Evolutionary conservation across 2,329 filamentous ascomycete genomes (phyloP).

Genomic region (Aspergillus pseudoviridinutans): DNA sequence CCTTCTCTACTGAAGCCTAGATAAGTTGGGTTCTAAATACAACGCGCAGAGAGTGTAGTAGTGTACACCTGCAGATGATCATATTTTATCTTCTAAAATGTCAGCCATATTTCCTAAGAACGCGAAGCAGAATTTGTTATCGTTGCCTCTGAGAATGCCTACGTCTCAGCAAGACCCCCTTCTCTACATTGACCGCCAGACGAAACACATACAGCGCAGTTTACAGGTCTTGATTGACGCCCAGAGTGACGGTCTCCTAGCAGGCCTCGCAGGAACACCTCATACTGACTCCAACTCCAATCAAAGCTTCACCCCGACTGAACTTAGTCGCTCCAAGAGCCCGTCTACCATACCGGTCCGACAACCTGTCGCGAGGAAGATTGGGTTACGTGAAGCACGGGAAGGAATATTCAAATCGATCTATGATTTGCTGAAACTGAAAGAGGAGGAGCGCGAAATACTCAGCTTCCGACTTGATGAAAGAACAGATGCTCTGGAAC

Average conservation of each 20-base stretch:
- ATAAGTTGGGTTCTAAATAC: neutral
- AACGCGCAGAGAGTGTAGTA: neutral
- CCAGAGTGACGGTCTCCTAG: constrained; percentile 55
- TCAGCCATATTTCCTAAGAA: constrained; percentile 26
- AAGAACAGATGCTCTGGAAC: constrained; percentile 45
- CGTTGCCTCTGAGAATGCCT: constrained; percentile 29
- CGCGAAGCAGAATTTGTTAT: constrained; percentile 20
- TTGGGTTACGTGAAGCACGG: constrained; percentile 52
- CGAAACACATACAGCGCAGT: constrained; percentile 53
- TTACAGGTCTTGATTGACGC: constrained; percentile 59
- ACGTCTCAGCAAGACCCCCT: constrained; percentile 40
- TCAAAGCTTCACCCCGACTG: constrained; percentile 39
- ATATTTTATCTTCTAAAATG: constrained; percentile 20
- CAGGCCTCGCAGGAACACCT: constrained; percentile 41
- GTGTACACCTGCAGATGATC: neutral
- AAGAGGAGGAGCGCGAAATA: constrained; percentile 53
- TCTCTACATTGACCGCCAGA: constrained; percentile 49
- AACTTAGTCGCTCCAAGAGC: constrained; percentile 25
- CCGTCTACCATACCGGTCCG: constrained; percentile 35
- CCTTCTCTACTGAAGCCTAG: neutral
- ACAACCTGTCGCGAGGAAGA: constrained; percentile 41
- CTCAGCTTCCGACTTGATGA: constrained; percentile 45
- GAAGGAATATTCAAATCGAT: constrained; percentile 56
- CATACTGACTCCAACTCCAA: constrained; percentile 44
- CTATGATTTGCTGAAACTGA: constrained; percentile 52